These are phyloP conservation scores for Coniella vitis DNA, from an alignment of 2,329 filamentous ascomycete genomes.

Conservation along the genomic window DNA sequence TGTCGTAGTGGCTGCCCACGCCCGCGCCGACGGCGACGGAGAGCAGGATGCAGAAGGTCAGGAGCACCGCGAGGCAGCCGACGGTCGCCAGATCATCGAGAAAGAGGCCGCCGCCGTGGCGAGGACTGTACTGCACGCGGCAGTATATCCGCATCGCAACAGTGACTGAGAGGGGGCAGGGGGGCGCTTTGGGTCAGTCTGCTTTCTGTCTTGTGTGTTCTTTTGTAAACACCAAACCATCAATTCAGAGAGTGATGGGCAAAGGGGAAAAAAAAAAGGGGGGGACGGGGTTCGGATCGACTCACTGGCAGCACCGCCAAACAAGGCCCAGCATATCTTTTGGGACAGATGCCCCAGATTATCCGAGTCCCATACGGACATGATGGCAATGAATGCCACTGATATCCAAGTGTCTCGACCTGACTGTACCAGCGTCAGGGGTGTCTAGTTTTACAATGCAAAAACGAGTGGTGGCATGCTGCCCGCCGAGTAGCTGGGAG, in stretches of 20 bases:
- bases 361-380: slow-evolving; percentile 11
- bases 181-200: neutral
- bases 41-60: slow-evolving; percentile 24
- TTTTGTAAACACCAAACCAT: too few relatives aligned
- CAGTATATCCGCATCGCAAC: slow-evolving; percentile 23
- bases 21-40: slow-evolving; percentile 23
- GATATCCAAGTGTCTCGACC: too few relatives aligned
- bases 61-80: slow-evolving; percentile 23
- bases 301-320: slow-evolving; percentile 19
- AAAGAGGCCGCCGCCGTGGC: slow-evolving; percentile 20
- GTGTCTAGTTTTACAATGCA: too few relatives aligned
- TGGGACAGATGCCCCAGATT: slow-evolving; percentile 6
- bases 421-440: too few relatives aligned
- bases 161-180: slow-evolving; percentile 11
- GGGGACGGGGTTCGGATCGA: too few relatives aligned
- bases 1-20: slow-evolving; percentile 22
- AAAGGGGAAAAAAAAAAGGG: too few relatives aligned
- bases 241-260: too few relatives aligned
- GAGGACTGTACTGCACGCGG: slow-evolving; percentile 17
- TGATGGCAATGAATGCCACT: too few relatives aligned
- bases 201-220: too few relatives aligned
- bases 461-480: too few relatives aligned
- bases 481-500: too few relatives aligned
- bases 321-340: slow-evolving; percentile 18
- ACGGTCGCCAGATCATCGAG: slow-evolving; percentile 27